These are phyloP conservation scores for Jacaranda mimosifolia DNA, from an alignment of 257 asterid species.

Conservation along the genomic window DNA sequence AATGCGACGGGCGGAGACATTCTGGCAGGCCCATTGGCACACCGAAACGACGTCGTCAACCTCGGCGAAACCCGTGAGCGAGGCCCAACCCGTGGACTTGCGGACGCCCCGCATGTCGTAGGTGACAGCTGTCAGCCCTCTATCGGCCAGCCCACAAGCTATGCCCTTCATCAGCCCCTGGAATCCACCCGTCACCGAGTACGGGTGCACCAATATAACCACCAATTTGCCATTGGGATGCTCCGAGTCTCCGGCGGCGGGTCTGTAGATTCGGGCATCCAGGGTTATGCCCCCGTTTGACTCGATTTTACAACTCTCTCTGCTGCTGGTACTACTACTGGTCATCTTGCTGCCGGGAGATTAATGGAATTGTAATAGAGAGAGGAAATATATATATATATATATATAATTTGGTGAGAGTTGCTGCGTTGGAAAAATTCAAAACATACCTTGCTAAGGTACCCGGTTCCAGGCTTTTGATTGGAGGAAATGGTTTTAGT, in stretches of 20 bases:
- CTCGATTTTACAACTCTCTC: constrained; percentile 59
- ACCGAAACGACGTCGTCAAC: constrained; percentile 77
- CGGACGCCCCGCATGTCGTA: constrained; percentile 88
- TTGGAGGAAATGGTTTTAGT: constrained; percentile 19
- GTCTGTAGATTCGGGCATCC: constrained; percentile 66
- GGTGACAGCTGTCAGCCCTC: constrained; percentile 70
- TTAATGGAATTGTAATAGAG: not conserved
- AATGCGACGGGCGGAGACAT: constrained; percentile 63
- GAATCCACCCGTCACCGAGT: constrained; percentile 79
- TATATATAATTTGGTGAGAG: not conserved
- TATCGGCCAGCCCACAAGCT: constrained; percentile 67
- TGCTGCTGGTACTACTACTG: constrained; percentile 36
- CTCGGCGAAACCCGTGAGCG: constrained; percentile 78
- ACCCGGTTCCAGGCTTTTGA: too few relatives aligned
- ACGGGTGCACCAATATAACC: constrained; percentile 76
- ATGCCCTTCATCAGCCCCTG: constrained; percentile 85
- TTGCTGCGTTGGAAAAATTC: not conserved
- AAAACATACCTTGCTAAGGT: too few relatives aligned
- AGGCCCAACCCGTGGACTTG: constrained; percentile 83
- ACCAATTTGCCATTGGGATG: constrained; percentile 40
- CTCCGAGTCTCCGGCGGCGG: constrained; percentile 38
- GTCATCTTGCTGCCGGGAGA: constrained; percentile 32
- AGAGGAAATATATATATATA: not conserved
- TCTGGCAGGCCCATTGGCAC: constrained; percentile 69
- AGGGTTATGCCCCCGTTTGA: constrained; percentile 54